Percentiles rank a stretch among this genome's conserved stretches.
Evolutionary conservation across 2,329 filamentous ascomycete genomes (phyloP).

Genomic region (Bipolaris cookei): DNA sequence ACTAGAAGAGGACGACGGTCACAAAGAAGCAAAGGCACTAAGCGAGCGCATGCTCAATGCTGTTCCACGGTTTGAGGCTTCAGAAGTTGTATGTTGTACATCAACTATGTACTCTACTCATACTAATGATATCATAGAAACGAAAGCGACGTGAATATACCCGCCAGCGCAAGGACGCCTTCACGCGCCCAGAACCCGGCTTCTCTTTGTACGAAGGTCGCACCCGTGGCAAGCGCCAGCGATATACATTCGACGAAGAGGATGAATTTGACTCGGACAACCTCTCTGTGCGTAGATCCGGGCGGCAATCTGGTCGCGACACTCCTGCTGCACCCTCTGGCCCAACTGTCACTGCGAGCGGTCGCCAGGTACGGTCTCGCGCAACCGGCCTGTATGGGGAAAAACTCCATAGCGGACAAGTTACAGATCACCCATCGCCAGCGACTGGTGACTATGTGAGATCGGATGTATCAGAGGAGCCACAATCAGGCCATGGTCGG

Average conservation of each 20-base stretch:
- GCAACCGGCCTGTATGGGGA: slow-evolving; percentile 67
- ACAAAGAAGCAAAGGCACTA: slow-evolving; percentile 78
- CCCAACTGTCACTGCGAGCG: slow-evolving; percentile 79
- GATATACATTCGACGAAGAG: slow-evolving; percentile 94
- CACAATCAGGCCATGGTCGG: slow-evolving; percentile 51
- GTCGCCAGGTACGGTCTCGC: slow-evolving; percentile 78
- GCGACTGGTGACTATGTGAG: slow-evolving; percentile 54
- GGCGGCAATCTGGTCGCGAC: slow-evolving; percentile 72
- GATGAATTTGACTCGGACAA: slow-evolving; percentile 75
- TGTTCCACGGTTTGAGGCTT: slow-evolving; percentile 88
- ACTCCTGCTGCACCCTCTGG: slow-evolving; percentile 72
- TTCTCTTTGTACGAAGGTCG: slow-evolving; percentile 96
- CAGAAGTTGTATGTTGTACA: slow-evolving; percentile 72
- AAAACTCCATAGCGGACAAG: slow-evolving; percentile 62
- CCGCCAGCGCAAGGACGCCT: slow-evolving; percentile 81
- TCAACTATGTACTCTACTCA: background rate
- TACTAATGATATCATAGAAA: slow-evolving; percentile 66
- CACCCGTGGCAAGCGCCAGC: slow-evolving; percentile 92
- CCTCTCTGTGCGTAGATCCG: slow-evolving; percentile 68
- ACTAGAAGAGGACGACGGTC: slow-evolving; percentile 77
- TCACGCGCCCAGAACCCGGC: slow-evolving; percentile 83
- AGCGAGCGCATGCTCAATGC: slow-evolving; percentile 78
- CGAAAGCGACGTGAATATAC: slow-evolving; percentile 92
- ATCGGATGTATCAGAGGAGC: slow-evolving; percentile 56
- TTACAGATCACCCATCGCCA: slow-evolving; percentile 49